Evolutionary conservation across 805 yeast species (phyloP).

Genomic region (Candida sakaeoensis): DNA sequence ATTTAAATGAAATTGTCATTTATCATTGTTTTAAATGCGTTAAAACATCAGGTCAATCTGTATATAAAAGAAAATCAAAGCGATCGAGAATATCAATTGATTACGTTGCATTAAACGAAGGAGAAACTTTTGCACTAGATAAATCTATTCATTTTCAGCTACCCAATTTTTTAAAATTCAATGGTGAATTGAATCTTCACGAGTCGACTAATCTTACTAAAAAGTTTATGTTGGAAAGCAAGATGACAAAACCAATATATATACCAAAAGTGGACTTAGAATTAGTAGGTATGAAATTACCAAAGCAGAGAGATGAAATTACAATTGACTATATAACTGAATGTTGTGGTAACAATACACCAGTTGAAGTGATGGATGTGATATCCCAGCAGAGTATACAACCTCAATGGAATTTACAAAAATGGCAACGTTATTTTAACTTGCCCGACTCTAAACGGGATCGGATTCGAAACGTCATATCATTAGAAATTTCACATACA

Average conservation of each 20-base stretch:
- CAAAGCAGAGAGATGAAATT: slow-evolving; percentile 35
- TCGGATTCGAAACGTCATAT: slow-evolving; percentile 73
- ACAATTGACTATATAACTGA: slow-evolving; percentile 55
- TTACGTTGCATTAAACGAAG: slow-evolving; percentile 75
- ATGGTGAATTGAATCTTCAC: slow-evolving; percentile 21
- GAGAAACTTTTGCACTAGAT: slow-evolving; percentile 51
- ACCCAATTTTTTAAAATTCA: slow-evolving; percentile 26
- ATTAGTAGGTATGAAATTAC: slow-evolving; percentile 50
- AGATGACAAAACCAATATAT: slow-evolving; percentile 43
- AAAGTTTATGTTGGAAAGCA: slow-evolving; percentile 30
- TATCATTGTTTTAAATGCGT: slow-evolving; percentile 58
- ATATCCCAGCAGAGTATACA: slow-evolving; percentile 65
- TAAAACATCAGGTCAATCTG: slow-evolving; percentile 45
- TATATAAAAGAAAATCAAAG: slow-evolving; percentile 48
- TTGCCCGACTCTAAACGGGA: slow-evolving; percentile 46
- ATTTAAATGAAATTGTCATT: slow-evolving; percentile 35
- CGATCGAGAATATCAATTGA: slow-evolving; percentile 58
- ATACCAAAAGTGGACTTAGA: slow-evolving; percentile 30
- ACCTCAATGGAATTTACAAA: slow-evolving; percentile 64
- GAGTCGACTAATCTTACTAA: slow-evolving; percentile 29
- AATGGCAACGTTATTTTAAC: slow-evolving; percentile 72
- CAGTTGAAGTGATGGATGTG: slow-evolving; percentile 86
- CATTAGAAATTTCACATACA: slow-evolving; percentile 66
- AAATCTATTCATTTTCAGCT: slow-evolving; percentile 53
- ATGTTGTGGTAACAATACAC: slow-evolving; percentile 57